A percentile compares a stretch with the other conserved stretches of the same genome.
These are phyloP conservation scores for Tetrahymena thermophila DNA, from an alignment of 73 alveolate genomes.

Conservation along the genomic window DNA sequence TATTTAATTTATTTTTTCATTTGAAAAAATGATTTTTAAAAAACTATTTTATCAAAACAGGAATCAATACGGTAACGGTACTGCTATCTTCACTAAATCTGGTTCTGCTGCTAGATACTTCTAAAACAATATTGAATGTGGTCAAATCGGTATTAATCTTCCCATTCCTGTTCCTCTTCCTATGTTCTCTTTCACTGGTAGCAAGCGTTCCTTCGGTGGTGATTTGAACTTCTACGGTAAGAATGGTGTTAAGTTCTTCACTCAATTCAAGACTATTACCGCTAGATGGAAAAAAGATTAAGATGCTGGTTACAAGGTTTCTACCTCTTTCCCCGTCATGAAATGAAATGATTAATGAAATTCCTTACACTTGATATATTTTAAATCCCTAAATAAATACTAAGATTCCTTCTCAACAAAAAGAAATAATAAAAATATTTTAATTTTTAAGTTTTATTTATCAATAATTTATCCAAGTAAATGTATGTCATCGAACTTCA, in stretches of 20 bases:
- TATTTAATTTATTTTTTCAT: neutral
- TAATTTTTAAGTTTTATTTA: neutral
- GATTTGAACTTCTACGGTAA: constrained; percentile 91
- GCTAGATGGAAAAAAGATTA: constrained; percentile 68
- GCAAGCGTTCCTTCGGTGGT: constrained; percentile 83
- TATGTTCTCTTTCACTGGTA: constrained; percentile 92
- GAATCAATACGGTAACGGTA: constrained; percentile 73
- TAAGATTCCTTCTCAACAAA: too few species aligned
- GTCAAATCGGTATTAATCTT: constrained; percentile 87
- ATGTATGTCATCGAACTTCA: neutral
- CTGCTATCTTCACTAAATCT: constrained; percentile 86
- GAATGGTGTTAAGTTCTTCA: constrained; percentile 83
- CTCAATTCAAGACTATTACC: constrained; percentile 88
- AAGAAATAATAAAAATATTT: neutral
- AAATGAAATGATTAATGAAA: neutral
- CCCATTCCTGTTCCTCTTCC: constrained; percentile 94
- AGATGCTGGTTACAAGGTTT: constrained; percentile 46
- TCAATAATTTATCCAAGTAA: neutral
- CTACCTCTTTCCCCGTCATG: constrained; percentile 62
- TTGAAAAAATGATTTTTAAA: neutral
- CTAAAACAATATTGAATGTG: constrained; percentile 81
- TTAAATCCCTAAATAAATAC: neutral
- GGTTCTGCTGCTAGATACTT: constrained; percentile 90
- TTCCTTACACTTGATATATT: neutral
- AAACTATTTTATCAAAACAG: neutral